A percentile compares a stretch with the other conserved stretches of the same genome.
phyloP scores from a whole-genome alignment of 2,329 filamentous ascomycete species.

The Chrysoporthe deuterocubensis region DNA sequence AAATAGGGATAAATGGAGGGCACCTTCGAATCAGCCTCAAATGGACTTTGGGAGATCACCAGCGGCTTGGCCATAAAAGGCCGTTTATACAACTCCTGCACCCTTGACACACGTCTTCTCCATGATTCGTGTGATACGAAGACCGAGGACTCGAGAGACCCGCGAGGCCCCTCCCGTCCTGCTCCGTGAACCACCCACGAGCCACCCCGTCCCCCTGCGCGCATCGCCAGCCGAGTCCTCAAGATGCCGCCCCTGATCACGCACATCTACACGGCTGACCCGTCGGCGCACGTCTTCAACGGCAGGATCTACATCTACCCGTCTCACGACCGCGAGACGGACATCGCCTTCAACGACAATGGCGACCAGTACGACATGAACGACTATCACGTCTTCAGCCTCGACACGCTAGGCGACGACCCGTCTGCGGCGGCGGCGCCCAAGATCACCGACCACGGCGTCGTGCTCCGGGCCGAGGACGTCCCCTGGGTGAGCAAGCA shows the following conservation, averaged over 20 bases:
- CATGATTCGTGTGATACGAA: too few species aligned
- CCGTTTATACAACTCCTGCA: not conserved
- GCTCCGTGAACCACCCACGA: not conserved
- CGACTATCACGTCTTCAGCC: slow-evolving; percentile 80
- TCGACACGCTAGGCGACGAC: slow-evolving; percentile 53
- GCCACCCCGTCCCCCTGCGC: not conserved
- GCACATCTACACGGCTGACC: slow-evolving; percentile 80
- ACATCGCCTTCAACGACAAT: slow-evolving; percentile 76
- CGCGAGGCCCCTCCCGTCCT: not conserved
- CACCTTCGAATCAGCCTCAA: slow-evolving; percentile 7
- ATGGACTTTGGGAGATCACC: not conserved
- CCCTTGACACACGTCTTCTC: not conserved
- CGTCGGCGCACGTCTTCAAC: slow-evolving; percentile 80
- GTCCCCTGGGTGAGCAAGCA: slow-evolving; percentile 80
- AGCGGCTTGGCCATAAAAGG: not conserved
- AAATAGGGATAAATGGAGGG: not conserved
- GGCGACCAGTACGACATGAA: slow-evolving; percentile 85
- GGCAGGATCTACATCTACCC: slow-evolving; percentile 78
- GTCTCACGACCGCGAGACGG: slow-evolving; percentile 77
- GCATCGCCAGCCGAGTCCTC: not conserved
- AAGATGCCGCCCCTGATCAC: slow-evolving; percentile 66
- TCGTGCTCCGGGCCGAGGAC: slow-evolving; percentile 66
- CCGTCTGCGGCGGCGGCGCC: not conserved
- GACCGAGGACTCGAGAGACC: too few species aligned
- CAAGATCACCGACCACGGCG: slow-evolving; percentile 74